Base-by-base conservation (phyloP, 2,329 filamentous ascomycete genomes). In the Curvularia spicifera region DNA sequence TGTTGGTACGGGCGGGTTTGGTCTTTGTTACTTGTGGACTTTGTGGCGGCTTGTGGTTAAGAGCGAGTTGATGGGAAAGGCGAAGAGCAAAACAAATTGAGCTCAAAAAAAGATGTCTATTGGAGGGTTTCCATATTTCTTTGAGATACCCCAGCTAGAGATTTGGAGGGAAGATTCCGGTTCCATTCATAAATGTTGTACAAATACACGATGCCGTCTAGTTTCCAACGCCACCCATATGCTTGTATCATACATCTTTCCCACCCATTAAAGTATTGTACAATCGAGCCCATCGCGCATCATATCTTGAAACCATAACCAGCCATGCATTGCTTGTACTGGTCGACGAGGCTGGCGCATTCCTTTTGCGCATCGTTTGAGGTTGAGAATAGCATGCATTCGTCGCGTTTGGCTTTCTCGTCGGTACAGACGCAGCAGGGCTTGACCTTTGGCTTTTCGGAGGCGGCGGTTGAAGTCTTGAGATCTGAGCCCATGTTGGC, bases 401-500 rank as follows among this genome's bases (percentile, higher is more conserved):
- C 93, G 81, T 99, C 95, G 64, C 95, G 91, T 69, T 85, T 85
- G 39, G 91, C 84, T 79, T 99, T 99, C 79, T 99, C 93, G 44
- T 95, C 87, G 76, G 93, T 97, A 87, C 95, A 99, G 29, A 98
- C 95, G 77, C 95, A 98, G 85, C 95, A 98, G 43, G 94, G 94
- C 92, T 97, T 50, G 9, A 50, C 79, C 76, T 81, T 81, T 28
- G 77, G 73, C 69, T 81, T 82, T n/a, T 76, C 74, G 39, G 66
- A 64, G 35, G 76, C 76, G 60, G 68, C 68, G 26, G 71, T 70
- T 9, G 29, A 13, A 46, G 70, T 60, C 69, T 82, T 82, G 64
- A 81, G 71, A 59, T 81, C 76, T 57, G 76, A 72, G 69, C 77
- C 78, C 66, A 81, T 74, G 67, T 82, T 82, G 72, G 77, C 79